Evolutionary conservation across 1,284 basidiomycete species (phyloP).

Genomic region (Hemileia vastatrix): DNA sequence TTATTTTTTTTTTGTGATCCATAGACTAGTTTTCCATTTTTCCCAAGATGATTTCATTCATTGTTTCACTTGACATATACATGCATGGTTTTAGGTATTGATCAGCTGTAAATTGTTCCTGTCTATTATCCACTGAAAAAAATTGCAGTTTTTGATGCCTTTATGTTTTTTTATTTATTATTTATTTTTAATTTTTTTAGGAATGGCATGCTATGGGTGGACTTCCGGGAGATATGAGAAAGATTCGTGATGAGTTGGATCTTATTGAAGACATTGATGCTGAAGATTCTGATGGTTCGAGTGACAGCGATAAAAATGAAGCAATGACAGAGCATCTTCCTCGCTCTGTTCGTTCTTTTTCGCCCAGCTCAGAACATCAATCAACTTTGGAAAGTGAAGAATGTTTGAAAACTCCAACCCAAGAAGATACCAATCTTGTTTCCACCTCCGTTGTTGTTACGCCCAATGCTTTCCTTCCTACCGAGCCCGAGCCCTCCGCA

Average conservation of each 20-base stretch:
- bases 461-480: conserved; percentile 4
- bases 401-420: too few species aligned
- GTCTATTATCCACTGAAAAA: too few species aligned
- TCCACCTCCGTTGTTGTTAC: not conserved
- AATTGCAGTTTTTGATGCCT: too few species aligned
- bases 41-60: too few species aligned
- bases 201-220: conserved; percentile 19
- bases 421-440: not conserved
- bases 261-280: conserved; percentile 1
- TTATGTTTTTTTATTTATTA: too few species aligned
- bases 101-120: too few species aligned
- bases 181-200: too few species aligned
- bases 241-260: not conserved
- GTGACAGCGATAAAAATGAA: conserved; percentile 4
- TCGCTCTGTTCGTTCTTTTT: not conserved
- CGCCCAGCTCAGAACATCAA: not conserved
- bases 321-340: conserved; percentile 1
- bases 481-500: conserved; percentile 10
- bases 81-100: too few species aligned
- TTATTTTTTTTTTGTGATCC: not conserved
- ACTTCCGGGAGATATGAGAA: not conserved
- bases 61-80: too few species aligned
- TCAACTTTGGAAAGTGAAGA: too few species aligned
- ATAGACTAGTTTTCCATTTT: too few species aligned
- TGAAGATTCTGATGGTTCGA: conserved; percentile 12